A percentile compares a stretch with the other conserved stretches of the same genome.
Evolutionary conservation across 257 asterid genomes (phyloP).

Genomic region (Jacaranda copaia): DNA sequence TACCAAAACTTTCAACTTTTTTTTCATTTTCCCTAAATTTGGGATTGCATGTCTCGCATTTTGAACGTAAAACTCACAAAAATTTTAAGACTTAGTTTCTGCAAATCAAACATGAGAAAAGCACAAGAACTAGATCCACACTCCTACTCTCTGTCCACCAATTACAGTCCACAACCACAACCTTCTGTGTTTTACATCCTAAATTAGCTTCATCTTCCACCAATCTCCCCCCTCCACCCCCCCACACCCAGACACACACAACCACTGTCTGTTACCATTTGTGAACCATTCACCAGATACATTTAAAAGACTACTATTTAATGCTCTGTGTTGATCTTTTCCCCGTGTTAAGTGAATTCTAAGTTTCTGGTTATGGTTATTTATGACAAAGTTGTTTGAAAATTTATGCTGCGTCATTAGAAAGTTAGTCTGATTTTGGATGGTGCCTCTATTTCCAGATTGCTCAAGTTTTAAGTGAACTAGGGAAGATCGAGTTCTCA

Average conservation of each 20-base stretch:
- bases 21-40: background rate
- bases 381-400: background rate
- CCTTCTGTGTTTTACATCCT: background rate
- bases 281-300: background rate
- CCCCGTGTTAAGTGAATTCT: background rate
- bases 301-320: background rate
- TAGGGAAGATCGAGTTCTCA: conserved; percentile 74
- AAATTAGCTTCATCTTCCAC: background rate
- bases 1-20: background rate
- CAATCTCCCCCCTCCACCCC: background rate
- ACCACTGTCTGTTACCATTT: conserved; percentile 19
- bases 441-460: conserved; percentile 58
- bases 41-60: background rate
- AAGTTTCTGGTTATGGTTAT: background rate
- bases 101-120: no score
- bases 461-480: conserved; percentile 73
- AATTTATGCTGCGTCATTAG: background rate
- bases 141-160: no score
- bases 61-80: background rate
- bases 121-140: background rate
- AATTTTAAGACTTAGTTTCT: background rate
- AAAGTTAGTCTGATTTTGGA: conserved; percentile 38
- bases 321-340: background rate
- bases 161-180: no score
- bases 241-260: background rate